These are phyloP conservation scores for Aspergillus nomiae DNA, from an alignment of 2,329 filamentous ascomycete species.

Conservation along the genomic window DNA sequence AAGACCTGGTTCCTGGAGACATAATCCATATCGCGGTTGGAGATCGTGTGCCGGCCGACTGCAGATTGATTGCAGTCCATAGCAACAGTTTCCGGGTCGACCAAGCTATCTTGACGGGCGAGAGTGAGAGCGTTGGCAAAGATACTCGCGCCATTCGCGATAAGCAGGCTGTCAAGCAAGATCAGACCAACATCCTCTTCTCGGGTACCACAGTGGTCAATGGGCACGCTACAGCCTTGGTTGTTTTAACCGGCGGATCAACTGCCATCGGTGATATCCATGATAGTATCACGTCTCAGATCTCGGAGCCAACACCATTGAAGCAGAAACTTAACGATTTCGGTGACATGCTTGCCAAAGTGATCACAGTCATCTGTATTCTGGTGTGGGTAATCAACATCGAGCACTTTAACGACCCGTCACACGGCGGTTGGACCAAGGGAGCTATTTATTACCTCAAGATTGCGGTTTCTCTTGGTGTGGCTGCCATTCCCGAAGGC, in stretches of 20 bases:
- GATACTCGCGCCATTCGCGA: slow-evolving; percentile 71
- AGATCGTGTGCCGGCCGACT: slow-evolving; percentile 92
- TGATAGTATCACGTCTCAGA: slow-evolving; percentile 96
- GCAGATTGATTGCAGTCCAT: slow-evolving; percentile 82
- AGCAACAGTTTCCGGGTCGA: slow-evolving; percentile 98
- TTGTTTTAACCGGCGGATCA: slow-evolving; percentile 83
- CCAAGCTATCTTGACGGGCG: slow-evolving; percentile 94
- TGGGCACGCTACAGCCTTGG: slow-evolving; percentile 86
- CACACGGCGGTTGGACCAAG: slow-evolving; percentile 91
- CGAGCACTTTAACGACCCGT: slow-evolving; percentile 91
- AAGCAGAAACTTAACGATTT: slow-evolving; percentile 99
- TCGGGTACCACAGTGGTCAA: slow-evolving; percentile 97
- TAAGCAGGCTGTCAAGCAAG: slow-evolving; percentile 87
- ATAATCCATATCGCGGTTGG: slow-evolving; percentile 85
- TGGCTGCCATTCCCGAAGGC: slow-evolving; percentile 96
- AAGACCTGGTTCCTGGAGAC: slow-evolving; percentile 93
- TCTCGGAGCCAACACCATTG: slow-evolving; percentile 92
- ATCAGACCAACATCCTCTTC: slow-evolving; percentile 97
- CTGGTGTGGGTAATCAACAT: slow-evolving; percentile 99
- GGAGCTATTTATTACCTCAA: slow-evolving; percentile 99
- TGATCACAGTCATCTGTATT: slow-evolving; percentile 95
- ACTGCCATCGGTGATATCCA: slow-evolving; percentile 99
- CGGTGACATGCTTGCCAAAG: slow-evolving; percentile 92
- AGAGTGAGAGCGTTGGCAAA: slow-evolving; percentile 96
- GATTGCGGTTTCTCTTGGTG: slow-evolving; percentile 96